Base-by-base conservation (phyloP, 257 asterid genomes). In the Gentiana macrophylla region DNA sequence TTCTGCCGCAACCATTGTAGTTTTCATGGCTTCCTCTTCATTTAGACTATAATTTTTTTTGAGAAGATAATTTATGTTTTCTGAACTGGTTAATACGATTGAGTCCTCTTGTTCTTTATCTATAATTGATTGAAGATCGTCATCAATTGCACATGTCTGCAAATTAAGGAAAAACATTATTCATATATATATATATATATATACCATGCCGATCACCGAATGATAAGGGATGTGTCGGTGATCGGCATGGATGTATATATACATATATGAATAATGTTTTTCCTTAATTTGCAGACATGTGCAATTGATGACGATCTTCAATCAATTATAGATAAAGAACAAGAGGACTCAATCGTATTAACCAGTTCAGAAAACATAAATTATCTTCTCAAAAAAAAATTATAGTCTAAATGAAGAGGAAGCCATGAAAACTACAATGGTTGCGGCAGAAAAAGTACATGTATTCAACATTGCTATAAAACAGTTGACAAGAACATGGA, bases 91-190 rank as follows among this genome's bases (percentile, higher is more conserved):
- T 24, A 24, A 24, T 24, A 24, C 24, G 24, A 24, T 24, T 24
- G 24, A 24, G 24, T 24, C 24, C 24, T 61, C 89, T 66, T 79
- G 75, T 32, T 46, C 56, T 32, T 63, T 3, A 55, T 35, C 66
- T 56, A 47, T 75, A 2, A 48, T 45, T 2, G 86, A 84, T 53
- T 77, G 77, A 8, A 67, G 70, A 50, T 87, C 94, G 52, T 87
- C 97, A 7, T 89, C 97, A 6, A 81, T 77, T 36, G 97, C 87
- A 49, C 84, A 85, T 69, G 79, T 85, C 97, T 89, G 91, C 37
- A 44, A 60, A 62, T 34, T 53, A 47, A 56, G 32, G 52, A 71
- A 65, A 6, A 52, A n/a, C 33, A 44, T 43, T 35, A 60, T 33
- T 1, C 44, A n/a, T 12, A 49, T 33, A 6, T 5, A 1, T 13